Base-by-base conservation (phyloP, 202 grass and related monocot genomes). In the Bolboschoenoplectus hybrid region DNA sequence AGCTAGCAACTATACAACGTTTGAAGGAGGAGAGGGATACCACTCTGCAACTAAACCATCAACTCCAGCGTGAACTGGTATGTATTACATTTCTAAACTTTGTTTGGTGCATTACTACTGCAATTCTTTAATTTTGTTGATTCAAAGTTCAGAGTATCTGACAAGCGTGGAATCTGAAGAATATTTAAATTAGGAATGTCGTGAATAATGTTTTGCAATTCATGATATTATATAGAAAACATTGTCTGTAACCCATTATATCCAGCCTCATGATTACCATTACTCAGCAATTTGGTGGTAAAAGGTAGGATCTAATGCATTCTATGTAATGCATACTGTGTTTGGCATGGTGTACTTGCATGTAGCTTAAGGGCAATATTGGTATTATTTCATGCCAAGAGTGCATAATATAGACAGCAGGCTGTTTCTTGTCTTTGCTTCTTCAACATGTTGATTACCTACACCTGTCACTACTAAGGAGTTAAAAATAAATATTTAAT, bases 1-100 rank as follows among this genome's bases (percentile, higher is more conserved):
- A 96, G 93, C 93, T 94, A 63, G 91, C 91, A 89, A 84, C 75
- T 71, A 85, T 97, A 82, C 93, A 96, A n/a, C 76, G 66, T 73
- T 74, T 99, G 86, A 99, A 92, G 88, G 93, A 99, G 7, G 97
- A 97, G 83, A 92, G 90, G 79, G 97, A 97, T 86, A 83, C 16
- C 44, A 90, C 85, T 85, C 72, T 99, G 88, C 97, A 94, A 71
- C 89, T 94, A 92, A 99, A 96, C 88, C 87, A 97, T 63, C 97
- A 99, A 86, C 91, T 97, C 74, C 90, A 96, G 85, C 88, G 92
- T 71, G 97, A 99, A 89, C 46, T 99, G 92, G 97, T 99, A 64
- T 38, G 13, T 60, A 86, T 74, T 65, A 17, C 85, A 51, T 11
- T 75, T 78, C 51, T 32, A 13, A 61, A 44, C 12, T 61, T 80